These are phyloP conservation scores for Puccinia triticina DNA, from an alignment of 1,284 basidiomycete genomes.

Conservation along the genomic window DNA sequence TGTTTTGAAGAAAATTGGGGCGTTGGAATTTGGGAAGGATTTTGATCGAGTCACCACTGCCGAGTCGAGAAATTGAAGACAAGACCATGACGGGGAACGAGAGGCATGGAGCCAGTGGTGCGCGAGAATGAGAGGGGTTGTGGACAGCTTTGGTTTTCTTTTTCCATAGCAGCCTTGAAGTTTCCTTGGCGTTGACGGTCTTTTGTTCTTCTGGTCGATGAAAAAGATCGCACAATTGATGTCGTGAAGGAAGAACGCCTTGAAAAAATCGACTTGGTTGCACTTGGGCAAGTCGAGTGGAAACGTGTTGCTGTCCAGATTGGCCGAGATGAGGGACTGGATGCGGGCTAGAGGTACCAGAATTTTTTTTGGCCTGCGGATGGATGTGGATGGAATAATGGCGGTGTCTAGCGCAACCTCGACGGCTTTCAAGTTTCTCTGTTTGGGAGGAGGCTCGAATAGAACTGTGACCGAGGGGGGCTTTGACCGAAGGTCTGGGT, in stretches of 20 bases:
- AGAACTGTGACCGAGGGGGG: neutral
- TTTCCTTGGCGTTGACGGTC: neutral
- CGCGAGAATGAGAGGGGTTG: conserved; percentile 10
- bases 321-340: neutral
- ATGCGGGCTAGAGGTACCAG: neutral
- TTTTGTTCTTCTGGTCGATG: neutral
- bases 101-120: conserved; percentile 15
- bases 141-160: conserved; percentile 13
- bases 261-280: neutral
- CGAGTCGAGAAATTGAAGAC: conserved; percentile 12
- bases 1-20: neutral
- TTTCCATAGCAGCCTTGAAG: neutral
- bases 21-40: neutral
- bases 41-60: neutral
- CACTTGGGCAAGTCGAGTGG: neutral
- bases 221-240: neutral
- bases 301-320: neutral
- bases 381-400: neutral
- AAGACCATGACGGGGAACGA: conserved; percentile 15
- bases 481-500: neutral
- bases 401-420: too few relatives aligned
- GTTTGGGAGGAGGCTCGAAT: neutral
- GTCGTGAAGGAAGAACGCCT: neutral
- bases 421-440: neutral
- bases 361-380: neutral